A percentile compares a stretch with the other conserved stretches of the same genome.
These are phyloP conservation scores for Alnus glutinosa DNA, from an alignment of 306 rosid genomes.

Conservation along the genomic window DNA sequence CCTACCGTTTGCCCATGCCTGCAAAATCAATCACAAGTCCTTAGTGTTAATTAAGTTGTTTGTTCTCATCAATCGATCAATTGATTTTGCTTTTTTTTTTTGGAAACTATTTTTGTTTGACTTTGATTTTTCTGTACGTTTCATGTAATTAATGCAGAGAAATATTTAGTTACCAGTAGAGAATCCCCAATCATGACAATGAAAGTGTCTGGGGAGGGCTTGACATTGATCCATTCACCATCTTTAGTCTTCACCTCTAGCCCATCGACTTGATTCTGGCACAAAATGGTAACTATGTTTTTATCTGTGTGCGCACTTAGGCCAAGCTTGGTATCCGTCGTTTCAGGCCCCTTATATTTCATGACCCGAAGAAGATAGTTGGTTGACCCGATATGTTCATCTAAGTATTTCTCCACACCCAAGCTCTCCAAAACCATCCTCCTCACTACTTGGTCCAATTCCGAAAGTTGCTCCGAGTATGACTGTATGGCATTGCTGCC, in stretches of 20 bases:
- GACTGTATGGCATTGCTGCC: constrained; percentile 54
- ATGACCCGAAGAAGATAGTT: constrained; percentile 61
- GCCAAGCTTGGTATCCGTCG: constrained; percentile 49
- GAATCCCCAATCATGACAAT: constrained; percentile 68
- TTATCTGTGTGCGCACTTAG: constrained; percentile 62
- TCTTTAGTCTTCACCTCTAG: constrained; percentile 65
- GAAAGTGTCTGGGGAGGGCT: constrained; percentile 53
- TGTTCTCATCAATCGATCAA: not conserved
- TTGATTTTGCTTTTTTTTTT: not conserved
- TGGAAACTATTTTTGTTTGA: no score
- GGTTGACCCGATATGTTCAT: constrained; percentile 69
- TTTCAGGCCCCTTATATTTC: constrained; percentile 70
- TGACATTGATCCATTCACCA: constrained; percentile 66
- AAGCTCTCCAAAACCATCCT: constrained; percentile 75
- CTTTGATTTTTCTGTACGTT: no score
- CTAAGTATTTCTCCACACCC: constrained; percentile 62
- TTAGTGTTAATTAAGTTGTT: not conserved
- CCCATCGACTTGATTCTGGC: constrained; percentile 67
- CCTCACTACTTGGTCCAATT: constrained; percentile 59
- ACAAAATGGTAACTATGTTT: constrained; percentile 61
- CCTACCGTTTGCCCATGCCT: constrained; percentile 84
- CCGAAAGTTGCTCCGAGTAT: constrained; percentile 50
- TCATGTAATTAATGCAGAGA: no score
- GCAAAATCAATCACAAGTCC: constrained; percentile 2
- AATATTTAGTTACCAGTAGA: constrained; percentile 40